Base-by-base conservation (phyloP, 768 basidiomycete species). In the Hydnomerulius pinastri region DNA sequence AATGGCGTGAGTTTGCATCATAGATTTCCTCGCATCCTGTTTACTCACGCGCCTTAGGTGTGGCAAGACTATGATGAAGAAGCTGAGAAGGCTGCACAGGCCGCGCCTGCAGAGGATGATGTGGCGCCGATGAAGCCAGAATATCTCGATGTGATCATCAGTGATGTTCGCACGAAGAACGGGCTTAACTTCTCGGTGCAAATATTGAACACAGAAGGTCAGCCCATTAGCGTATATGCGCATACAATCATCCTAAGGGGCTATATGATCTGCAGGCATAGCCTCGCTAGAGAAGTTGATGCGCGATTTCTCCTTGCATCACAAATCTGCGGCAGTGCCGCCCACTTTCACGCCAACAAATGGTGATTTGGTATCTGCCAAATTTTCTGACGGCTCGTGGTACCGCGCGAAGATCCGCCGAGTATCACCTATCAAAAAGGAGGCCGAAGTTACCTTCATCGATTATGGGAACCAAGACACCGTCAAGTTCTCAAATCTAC, bases 391-490 rank as follows among this genome's bases (percentile, higher is more conserved):
- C 61, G 91, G 91, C 7, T 76, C 86, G 41, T 99, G 96, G 97
- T 98, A 98, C 70, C 89, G 96, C 44, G 96, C 96, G 37, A 90
- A 85, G 73, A 86, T 98, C 53, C 87, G 89, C 45, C 80, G 90
- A 18, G 73, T 82, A n/a, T 95, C 92, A 38, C 83, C 91, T 4
- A 60, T 90, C 35, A 97, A 95, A 73, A 93, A 89, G 65, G 92
- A 97, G 69, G 94, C 92, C 6, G 92, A 97, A 66, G 87, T 99
- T 28, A 86, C 87, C 7, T 98, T 98, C 73, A 95, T 98, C 58
- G 88, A 92, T 66, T 92, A 96, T 63, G 96, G 96, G 27, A 98
- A 99, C 69, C 90, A 94, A 68, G 93, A 96, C 63, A 89, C 79
- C 2, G 76, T 98, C 10, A 71, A 86, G 4, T 98, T 92, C 70